Conservation (phyloP, 768 basidiomycete genomes). For the Boletus subcaerulescens region DNA sequence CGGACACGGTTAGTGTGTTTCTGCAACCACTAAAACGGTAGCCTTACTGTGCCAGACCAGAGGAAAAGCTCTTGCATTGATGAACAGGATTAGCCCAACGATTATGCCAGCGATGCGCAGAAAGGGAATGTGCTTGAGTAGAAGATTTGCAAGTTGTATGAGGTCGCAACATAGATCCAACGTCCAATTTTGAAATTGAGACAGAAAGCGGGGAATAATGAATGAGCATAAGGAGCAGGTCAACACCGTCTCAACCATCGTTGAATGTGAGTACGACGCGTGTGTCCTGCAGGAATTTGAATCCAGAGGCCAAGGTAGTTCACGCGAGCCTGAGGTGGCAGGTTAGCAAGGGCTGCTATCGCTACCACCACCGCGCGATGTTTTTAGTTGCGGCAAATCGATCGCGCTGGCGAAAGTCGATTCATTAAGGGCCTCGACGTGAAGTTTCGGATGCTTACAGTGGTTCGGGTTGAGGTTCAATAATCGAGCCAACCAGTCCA, state of each 20-base stretch:
- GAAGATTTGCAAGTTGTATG: background rate
- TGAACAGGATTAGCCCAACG: slow-evolving; percentile 5
- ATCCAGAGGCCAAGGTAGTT: background rate
- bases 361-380: too few species aligned
- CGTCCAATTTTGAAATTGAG: background rate
- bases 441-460: background rate
- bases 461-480: background rate
- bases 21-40: background rate
- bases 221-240: slow-evolving; percentile 6
- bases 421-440: background rate
- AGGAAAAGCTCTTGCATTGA: slow-evolving; percentile 13
- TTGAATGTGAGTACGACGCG: background rate
- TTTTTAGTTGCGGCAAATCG: too few species aligned
- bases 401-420: background rate
- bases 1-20: background rate
- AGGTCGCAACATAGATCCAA: background rate
- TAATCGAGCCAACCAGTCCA: background rate
- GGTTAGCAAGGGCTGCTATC: too few species aligned
- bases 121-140: background rate
- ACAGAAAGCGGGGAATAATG: background rate
- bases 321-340: too few species aligned
- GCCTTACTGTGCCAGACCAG: slow-evolving; percentile 14
- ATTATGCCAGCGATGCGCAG: background rate
- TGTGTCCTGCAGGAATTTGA: background rate
- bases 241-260: background rate